Evolutionary conservation across 192 early-diverging fungal genomes (phyloP).

Genomic region (Blastocladiella britannica): DNA sequence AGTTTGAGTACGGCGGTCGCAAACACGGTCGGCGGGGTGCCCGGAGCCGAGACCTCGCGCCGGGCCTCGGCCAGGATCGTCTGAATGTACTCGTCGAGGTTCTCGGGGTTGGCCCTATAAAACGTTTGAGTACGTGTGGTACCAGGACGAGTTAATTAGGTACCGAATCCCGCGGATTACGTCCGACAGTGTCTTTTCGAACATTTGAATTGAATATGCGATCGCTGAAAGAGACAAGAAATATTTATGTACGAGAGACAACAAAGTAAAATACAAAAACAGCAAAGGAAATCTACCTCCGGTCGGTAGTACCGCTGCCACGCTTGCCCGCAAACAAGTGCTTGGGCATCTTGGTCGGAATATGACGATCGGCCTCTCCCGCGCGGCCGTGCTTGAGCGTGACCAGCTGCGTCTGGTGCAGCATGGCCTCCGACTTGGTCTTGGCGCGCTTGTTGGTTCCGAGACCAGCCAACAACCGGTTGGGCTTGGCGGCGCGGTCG

Average conservation of each 20-base stretch:
- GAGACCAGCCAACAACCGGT: neutral
- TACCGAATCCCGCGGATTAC: slow-evolving; percentile 81
- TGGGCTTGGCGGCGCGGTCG: neutral
- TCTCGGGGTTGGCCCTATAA: slow-evolving; percentile 49
- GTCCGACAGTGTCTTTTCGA: slow-evolving; percentile 67
- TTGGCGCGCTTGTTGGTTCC: slow-evolving; percentile 3
- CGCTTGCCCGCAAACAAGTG: slow-evolving; percentile 92
- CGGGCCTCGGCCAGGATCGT: slow-evolving; percentile 75
- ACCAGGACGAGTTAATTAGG: slow-evolving; percentile 15
- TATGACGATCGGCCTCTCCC: slow-evolving; percentile 88
- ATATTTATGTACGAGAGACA: too few relatives aligned
- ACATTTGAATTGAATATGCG: too few relatives aligned
- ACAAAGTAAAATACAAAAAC: neutral
- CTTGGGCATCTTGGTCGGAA: slow-evolving; percentile 85
- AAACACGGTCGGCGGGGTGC: slow-evolving; percentile 66
- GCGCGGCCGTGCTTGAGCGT: slow-evolving; percentile 54
- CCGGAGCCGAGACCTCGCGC: slow-evolving; percentile 44
- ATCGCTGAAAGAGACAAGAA: too few relatives aligned
- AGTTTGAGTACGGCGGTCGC: slow-evolving; percentile 76
- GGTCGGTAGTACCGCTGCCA: slow-evolving; percentile 54
- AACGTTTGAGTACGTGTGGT: neutral
- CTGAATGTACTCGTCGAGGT: slow-evolving; percentile 70
- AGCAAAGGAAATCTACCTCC: slow-evolving; percentile 30
- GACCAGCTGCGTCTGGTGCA: slow-evolving; percentile 48
- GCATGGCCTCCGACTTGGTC: slow-evolving; percentile 50